A percentile compares a stretch with the other conserved stretches of the same genome.
These are phyloP conservation scores for Aspergillus awamori DNA, from an alignment of 2,329 filamentous ascomycete genomes.

Conservation along the genomic window DNA sequence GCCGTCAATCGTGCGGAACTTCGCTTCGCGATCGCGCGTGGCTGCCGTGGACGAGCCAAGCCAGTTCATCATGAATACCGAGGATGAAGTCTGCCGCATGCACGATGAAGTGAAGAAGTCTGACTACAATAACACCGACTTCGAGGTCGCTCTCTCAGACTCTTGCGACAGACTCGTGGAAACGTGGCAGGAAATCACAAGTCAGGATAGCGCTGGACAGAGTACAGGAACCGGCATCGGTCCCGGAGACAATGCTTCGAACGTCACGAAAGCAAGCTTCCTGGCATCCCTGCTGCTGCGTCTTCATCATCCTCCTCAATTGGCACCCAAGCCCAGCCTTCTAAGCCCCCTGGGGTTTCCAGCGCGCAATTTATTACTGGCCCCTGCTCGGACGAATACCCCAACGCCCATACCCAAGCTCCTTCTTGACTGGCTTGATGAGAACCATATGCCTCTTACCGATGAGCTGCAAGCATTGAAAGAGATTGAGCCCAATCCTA, in stretches of 20 bases:
- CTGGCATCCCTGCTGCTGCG: constrained; percentile 76
- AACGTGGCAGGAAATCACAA: constrained; percentile 37
- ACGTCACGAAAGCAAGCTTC: constrained; percentile 75
- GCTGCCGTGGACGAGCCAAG: constrained; percentile 69
- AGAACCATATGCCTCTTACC: constrained; percentile 71
- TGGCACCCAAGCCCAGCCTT: constrained; percentile 26
- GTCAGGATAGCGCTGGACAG: constrained; percentile 46
- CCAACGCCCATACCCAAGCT: constrained; percentile 67
- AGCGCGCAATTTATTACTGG: constrained; percentile 34
- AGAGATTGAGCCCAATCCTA: constrained; percentile 69
- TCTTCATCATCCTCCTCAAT: constrained; percentile 70
- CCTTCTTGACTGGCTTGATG: constrained; percentile 80
- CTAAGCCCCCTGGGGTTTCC: constrained; percentile 29
- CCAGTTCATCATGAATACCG: constrained; percentile 73
- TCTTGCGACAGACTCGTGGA: constrained; percentile 38
- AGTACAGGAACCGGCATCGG: constrained; percentile 63
- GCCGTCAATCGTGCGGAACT: constrained; percentile 70
- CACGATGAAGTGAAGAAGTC: constrained; percentile 53
- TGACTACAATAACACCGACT: constrained; percentile 35
- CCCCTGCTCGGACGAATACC: constrained; percentile 28
- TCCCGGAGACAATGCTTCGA: constrained; percentile 62
- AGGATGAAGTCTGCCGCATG: constrained; percentile 67
- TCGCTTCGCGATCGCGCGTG: constrained; percentile 60
- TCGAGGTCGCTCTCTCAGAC: constrained; percentile 37
- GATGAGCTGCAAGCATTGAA: constrained; percentile 68